Conservation (phyloP, 108 stramenopile species). For the Nitzschia inconspicua region DNA sequence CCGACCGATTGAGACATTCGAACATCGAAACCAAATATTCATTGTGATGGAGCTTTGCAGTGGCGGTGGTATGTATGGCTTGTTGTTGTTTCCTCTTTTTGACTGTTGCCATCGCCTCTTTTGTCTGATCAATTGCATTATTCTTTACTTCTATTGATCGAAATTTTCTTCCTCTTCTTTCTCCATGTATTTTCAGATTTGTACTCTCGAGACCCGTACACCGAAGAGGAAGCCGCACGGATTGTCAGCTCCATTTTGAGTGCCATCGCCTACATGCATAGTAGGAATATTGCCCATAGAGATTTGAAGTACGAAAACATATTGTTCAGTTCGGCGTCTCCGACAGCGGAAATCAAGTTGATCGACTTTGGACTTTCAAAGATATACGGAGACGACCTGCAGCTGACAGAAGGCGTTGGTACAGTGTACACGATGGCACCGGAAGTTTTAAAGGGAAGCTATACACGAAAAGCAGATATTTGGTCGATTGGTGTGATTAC, state of each 20-base stretch:
- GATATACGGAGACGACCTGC: slow-evolving; percentile 20
- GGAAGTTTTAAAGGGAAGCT: slow-evolving; percentile 68
- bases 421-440: slow-evolving; percentile 83
- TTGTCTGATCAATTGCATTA: too few species aligned
- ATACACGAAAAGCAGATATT: slow-evolving; percentile 77
- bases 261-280: slow-evolving; percentile 59
- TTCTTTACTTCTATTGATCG: too few species aligned
- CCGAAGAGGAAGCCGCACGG: slow-evolving; percentile 62
- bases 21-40: slow-evolving; percentile 62
- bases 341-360: slow-evolving; percentile 64
- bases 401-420: slow-evolving; percentile 57
- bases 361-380: slow-evolving; percentile 92
- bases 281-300: slow-evolving; percentile 48
- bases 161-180: too few species aligned
- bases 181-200: too few species aligned
- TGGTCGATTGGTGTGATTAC: slow-evolving; percentile 69
- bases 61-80: slow-evolving; percentile 89
- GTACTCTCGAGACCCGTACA: slow-evolving; percentile 76
- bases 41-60: slow-evolving; percentile 84
- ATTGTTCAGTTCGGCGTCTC: slow-evolving; percentile 54
- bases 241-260: slow-evolving; percentile 53
- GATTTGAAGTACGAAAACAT: slow-evolving; percentile 88
- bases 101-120: too few species aligned
- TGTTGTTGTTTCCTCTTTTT: too few species aligned
- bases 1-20: slow-evolving; percentile 72